A percentile compares a stretch with the other conserved stretches of the same genome.
phyloP scores from a whole-genome alignment of 805 yeast species.

The Torulaspora microellipsoides region DNA sequence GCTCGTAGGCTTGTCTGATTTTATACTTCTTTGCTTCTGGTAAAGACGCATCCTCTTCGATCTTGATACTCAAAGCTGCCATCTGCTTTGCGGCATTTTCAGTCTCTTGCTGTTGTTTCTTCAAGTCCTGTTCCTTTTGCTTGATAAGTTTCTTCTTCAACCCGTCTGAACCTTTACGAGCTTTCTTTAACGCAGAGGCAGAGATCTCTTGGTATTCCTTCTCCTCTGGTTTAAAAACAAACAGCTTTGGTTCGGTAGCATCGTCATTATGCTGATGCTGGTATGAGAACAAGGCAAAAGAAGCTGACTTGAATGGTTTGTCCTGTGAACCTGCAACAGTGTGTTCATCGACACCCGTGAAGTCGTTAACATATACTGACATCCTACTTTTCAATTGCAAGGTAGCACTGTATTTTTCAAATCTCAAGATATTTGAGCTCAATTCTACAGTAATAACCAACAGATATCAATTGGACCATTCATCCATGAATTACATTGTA shows the following conservation, averaged over 20 bases:
- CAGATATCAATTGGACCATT: too few species aligned
- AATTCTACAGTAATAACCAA: too few species aligned
- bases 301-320: slow-evolving; percentile 74
- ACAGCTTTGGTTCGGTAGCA: slow-evolving; percentile 44
- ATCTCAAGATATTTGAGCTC: too few species aligned
- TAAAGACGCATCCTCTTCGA: slow-evolving; percentile 68
- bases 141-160: slow-evolving; percentile 63
- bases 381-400: slow-evolving; percentile 4
- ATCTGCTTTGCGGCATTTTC: slow-evolving; percentile 71
- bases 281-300: slow-evolving; percentile 58
- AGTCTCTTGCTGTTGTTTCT: slow-evolving; percentile 51
- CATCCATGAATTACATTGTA: too few species aligned
- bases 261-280: slow-evolving; percentile 37
- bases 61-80: slow-evolving; percentile 70
- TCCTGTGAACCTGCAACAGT: slow-evolving; percentile 59
- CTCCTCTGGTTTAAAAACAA: slow-evolving; percentile 44
- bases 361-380: slow-evolving; percentile 67
- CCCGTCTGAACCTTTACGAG: slow-evolving; percentile 93
- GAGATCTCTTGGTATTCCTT: slow-evolving; percentile 66
- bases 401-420: too few species aligned
- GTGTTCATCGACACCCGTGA: slow-evolving; percentile 59
- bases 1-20: slow-evolving; percentile 49
- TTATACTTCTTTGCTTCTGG: slow-evolving; percentile 67
- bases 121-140: slow-evolving; percentile 51
- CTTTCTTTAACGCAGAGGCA: slow-evolving; percentile 90